A percentile compares a stretch with the other conserved stretches of the same genome.
Evolutionary conservation across 1,284 basidiomycete species (phyloP).

Genomic region (Thelephora terrestris): DNA sequence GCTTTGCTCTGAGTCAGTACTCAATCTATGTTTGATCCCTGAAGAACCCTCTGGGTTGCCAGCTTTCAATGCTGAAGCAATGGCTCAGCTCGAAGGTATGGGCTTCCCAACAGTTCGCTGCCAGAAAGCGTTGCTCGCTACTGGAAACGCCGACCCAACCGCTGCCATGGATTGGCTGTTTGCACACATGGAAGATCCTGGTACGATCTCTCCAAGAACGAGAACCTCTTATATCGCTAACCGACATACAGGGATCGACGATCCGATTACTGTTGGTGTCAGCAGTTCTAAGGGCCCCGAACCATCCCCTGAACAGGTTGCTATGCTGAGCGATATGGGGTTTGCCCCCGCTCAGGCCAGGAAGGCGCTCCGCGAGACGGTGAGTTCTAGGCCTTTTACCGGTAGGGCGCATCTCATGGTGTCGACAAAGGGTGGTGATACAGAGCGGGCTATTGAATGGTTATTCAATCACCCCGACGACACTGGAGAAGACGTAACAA

Average conservation of each 20-base stretch:
- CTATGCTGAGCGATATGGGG: constrained; percentile 85
- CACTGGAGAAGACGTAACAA: constrained; percentile 48
- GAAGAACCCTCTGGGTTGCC: constrained; percentile 29
- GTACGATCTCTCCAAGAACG: constrained; percentile 29
- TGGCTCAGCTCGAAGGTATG: constrained; percentile 76
- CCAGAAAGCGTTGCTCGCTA: constrained; percentile 85
- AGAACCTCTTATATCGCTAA: neutral
- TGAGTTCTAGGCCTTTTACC: constrained; percentile 25
- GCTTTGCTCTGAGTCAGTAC: neutral
- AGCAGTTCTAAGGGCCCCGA: constrained; percentile 31
- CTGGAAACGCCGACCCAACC: constrained; percentile 72
- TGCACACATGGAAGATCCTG: constrained; percentile 89
- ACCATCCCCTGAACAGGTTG: constrained; percentile 58
- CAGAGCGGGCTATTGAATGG: constrained; percentile 91
- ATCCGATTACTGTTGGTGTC: constrained; percentile 46
- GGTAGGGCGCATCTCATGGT: neutral
- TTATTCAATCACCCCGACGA: constrained; percentile 94
- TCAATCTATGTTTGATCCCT: constrained; percentile 9
- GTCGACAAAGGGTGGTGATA: constrained; percentile 48
- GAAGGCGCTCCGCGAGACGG: constrained; percentile 86
- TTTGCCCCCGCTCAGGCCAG: constrained; percentile 78
- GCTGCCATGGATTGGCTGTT: constrained; percentile 96
- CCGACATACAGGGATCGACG: constrained; percentile 66
- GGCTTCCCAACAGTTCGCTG: constrained; percentile 80
- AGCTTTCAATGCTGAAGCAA: constrained; percentile 62